phyloP scores from a whole-genome alignment of 768 basidiomycete genomes.

The Tricholoma matsutake region DNA sequence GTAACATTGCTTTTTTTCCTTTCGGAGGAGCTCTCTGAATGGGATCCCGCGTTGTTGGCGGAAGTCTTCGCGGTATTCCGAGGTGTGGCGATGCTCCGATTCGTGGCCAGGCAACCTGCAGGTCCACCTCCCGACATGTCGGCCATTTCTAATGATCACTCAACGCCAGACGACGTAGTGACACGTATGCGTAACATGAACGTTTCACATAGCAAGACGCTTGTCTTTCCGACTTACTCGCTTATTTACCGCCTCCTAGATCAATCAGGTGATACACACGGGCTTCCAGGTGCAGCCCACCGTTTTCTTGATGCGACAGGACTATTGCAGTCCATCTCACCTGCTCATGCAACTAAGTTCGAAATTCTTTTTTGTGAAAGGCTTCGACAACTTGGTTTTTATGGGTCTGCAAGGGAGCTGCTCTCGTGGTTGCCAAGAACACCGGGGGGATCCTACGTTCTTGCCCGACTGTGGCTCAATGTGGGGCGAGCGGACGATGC shows the following conservation, averaged over 20 bases:
- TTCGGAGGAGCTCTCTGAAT: slow-evolving; percentile 55
- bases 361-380: slow-evolving; percentile 75
- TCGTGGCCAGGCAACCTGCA: slow-evolving; percentile 57
- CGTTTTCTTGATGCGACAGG: slow-evolving; percentile 67
- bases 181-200: slow-evolving; percentile 72
- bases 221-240: slow-evolving; percentile 53
- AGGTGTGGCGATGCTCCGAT: slow-evolving; percentile 71
- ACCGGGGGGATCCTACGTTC: slow-evolving; percentile 72
- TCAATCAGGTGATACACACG: slow-evolving; percentile 44
- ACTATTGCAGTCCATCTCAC: slow-evolving; percentile 64
- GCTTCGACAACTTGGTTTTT: slow-evolving; percentile 62
- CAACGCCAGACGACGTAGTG: slow-evolving; percentile 56
- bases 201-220: slow-evolving; percentile 49
- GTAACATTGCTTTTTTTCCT: slow-evolving; percentile 70
- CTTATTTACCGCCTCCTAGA: slow-evolving; percentile 61
- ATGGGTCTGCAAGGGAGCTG: slow-evolving; percentile 57
- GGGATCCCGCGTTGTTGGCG: slow-evolving; percentile 63
- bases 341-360: slow-evolving; percentile 59
- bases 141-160: slow-evolving; percentile 4
- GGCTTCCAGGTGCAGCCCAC: slow-evolving; percentile 61
- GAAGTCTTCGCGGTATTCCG: slow-evolving; percentile 80
- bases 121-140: slow-evolving; percentile 24
- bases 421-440: slow-evolving; percentile 78
- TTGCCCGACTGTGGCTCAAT: slow-evolving; percentile 62
- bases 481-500: slow-evolving; percentile 73